phyloP scores from a whole-genome alignment of 495 filamentous ascomycete species.

The Parachaetomium inaequale region DNA sequence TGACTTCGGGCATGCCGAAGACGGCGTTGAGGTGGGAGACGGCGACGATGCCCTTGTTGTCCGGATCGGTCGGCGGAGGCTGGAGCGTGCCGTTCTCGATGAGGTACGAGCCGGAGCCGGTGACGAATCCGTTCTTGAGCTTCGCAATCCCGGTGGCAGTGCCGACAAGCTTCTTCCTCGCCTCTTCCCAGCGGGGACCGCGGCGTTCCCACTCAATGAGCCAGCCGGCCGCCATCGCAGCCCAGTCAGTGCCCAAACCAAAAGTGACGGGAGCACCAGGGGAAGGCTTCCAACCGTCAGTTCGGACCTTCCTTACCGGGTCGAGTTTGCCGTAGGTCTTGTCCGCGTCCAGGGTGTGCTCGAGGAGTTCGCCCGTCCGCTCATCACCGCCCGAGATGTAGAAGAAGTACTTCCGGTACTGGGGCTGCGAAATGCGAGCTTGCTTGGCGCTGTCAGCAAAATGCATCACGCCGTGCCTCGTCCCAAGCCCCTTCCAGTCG shows the following conservation, averaged over 20 bases:
- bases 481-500: constrained; percentile 2
- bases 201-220: constrained; percentile 7
- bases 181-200: constrained; percentile 5
- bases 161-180: neutral
- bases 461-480: constrained; percentile 7
- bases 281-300: constrained; percentile 3
- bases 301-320: neutral
- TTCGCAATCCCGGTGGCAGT: neutral
- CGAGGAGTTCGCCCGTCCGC: constrained; percentile 9
- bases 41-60: neutral
- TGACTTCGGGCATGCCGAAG: constrained; percentile 5
- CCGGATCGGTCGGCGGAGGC: neutral
- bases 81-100: neutral
- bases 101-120: neutral
- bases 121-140: constrained; percentile 11
- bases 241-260: constrained; percentile 7
- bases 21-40: constrained; percentile 7
- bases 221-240: neutral
- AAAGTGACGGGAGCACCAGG: neutral
- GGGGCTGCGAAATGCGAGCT: constrained; percentile 4
- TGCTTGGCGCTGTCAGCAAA: constrained; percentile 9
- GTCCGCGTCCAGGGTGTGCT: constrained; percentile 4
- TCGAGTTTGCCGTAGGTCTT: neutral
- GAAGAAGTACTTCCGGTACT: constrained; percentile 2
- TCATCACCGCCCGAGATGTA: constrained; percentile 7